Base-by-base conservation (phyloP, 768 basidiomycete genomes). In the Rhodotorula taiwanensis region DNA sequence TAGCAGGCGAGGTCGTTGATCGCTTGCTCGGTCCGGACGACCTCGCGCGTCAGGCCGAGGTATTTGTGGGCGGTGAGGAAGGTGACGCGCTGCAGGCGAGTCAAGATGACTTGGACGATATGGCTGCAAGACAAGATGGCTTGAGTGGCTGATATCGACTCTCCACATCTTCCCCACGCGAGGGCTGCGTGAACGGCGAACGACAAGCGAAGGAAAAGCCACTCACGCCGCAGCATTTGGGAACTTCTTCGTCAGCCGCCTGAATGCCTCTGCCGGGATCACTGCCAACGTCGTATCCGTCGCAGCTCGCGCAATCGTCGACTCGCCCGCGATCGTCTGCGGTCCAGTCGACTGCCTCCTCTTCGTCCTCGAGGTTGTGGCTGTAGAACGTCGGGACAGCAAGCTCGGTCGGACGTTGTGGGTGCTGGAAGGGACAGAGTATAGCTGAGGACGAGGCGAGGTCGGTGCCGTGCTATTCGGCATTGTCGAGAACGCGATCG, bases 21-120 rank as follows among this genome's bases (percentile, higher is more conserved):
- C 0, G 89, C 88, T 73, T 95, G 90, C 77, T 99, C 95, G 4
- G 95, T 94, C 39, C 91, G 84, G 41, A 99, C 84, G 8, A 98
- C 89, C 76, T 99, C 95, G 23, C 86, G 84, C 0, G 95, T 99
- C 56, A 99, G 75, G 10, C 95, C 95, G 10, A 99, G 83, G 75
- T 95, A 99, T 72, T 87, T 87, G 76, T 98, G 95, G 0, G 95
- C 93, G 15, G 94, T 95, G 73, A 87, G 89, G 79, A 99, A 97
- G 0, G 95, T 99, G 16, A 98, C 95, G 30, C 95, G 84, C 27
- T 92, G 91, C 74, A 99, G 94, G 4, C 95, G 83, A 6, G 95
- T 95, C 63, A 99, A 78, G 64, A 99, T 95, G 39, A 97, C 93
- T 48, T 72, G 71, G 25, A 73, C 72, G 33, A 71, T 70, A 55